Base-by-base conservation (phyloP, 2,329 filamentous ascomycete species). In the Cercospora janseana region DNA sequence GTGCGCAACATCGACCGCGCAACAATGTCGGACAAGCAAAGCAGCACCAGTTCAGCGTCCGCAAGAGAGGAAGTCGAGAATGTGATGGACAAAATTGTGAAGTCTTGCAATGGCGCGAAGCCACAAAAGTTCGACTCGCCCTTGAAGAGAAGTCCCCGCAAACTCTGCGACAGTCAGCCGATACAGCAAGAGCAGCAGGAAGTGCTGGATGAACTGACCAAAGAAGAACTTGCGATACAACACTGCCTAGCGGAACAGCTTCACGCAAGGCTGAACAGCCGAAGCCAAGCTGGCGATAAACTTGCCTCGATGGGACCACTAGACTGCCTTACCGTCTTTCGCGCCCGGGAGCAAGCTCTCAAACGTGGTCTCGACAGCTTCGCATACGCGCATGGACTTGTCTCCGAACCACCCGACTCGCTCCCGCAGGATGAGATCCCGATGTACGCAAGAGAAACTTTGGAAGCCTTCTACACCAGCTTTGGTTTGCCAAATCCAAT, bases 381-480 rank as follows among this genome's bases (percentile, higher is more conserved):
- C 23, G 40, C 44, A 12, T 42, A 35, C 18, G n/a, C 28, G 29
- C 28, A 31, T 21, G 34, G 26, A 5, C 38, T 52, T 9, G 27
- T 49, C 16, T 21, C 10, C 15, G 13, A 29, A 2, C 20, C 31
- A 8, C 13, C 49, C 7, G 21, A 21, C 20, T 23, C 24, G 8
- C 32, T 46, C 6, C 38, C 43, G 21, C 9, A 29, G 16, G 13
- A 20, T 6, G 26, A 24, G 12, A 16, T 55, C 3, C 42, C 46
- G 24, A 9, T 24, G 28, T 27, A 51, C 27, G 46, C 40, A 37
- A 54, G 46, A 32, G 49, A 55, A 12, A 40, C 50, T 15, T 34
- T 60, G 13, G 38, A 54, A 23, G 40, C 42, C 4, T 57, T 47
- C 46, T 51, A 43, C 26, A 32, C 40, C 20, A 46, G 46, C 12